These are phyloP conservation scores for Sequoiadendron giganteum DNA, from an alignment of 75 land plant species.

Conservation along the genomic window DNA sequence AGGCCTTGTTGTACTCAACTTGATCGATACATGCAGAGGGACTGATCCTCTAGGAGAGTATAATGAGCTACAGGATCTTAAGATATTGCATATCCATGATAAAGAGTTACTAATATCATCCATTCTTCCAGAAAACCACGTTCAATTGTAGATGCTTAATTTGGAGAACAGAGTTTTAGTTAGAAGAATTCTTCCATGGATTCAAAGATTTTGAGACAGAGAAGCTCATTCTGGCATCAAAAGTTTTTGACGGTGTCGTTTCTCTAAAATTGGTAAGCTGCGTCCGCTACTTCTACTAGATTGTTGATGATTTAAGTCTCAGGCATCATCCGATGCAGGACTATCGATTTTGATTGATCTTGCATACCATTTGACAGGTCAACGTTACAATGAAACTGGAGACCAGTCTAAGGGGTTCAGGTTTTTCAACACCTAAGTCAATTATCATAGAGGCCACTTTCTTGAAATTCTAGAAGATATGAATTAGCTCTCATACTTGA, in stretches of 20 bases:
- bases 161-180: neutral
- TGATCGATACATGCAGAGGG: neutral
- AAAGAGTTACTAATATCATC: neutral
- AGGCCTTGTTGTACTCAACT: neutral
- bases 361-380: neutral
- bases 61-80: neutral
- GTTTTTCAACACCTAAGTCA: too few species aligned
- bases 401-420: neutral
- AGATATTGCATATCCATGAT: neutral
- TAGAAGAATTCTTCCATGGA: neutral
- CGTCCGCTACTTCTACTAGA: neutral
- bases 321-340: neutral
- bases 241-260: neutral
- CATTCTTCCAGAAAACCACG: neutral
- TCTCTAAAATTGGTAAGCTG: neutral
- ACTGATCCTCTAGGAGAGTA: neutral
- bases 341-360: neutral
- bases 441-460: neutral
- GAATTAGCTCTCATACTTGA: neutral
- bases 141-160: neutral
- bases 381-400: neutral
- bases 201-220: neutral
- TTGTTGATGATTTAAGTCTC: neutral
- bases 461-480: neutral
- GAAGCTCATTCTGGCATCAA: neutral